A percentile compares a stretch with the other conserved stretches of the same genome.
Evolutionary conservation across 371 early-diverging fungal species (phyloP).

Genomic region (Agmasoma carcini): DNA sequence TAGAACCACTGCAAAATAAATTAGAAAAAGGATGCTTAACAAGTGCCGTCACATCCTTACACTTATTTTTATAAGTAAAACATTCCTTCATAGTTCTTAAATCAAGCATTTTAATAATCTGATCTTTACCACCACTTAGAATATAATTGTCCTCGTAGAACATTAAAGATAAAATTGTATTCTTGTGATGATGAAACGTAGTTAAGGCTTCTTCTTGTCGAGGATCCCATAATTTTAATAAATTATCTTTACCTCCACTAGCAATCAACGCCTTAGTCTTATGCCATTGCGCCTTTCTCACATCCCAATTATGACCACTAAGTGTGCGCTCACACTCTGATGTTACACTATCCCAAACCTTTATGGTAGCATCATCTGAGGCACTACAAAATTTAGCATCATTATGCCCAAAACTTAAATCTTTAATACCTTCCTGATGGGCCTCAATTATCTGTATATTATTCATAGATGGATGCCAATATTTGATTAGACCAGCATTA

Average conservation of each 20-base stretch:
- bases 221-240: constrained; percentile 96
- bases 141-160: constrained; percentile 94
- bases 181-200: constrained; percentile 86
- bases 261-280: constrained; percentile 79
- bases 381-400: constrained; percentile 88
- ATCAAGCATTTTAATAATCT: constrained; percentile 78
- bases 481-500: constrained; percentile 82
- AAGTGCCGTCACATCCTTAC: constrained; percentile 68
- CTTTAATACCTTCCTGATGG: constrained; percentile 80
- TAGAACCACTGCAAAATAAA: constrained; percentile 76
- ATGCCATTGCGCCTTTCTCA: constrained; percentile 94
- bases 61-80: constrained; percentile 71
- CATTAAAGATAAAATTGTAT: constrained; percentile 70
- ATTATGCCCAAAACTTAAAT: constrained; percentile 64
- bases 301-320: constrained; percentile 93
- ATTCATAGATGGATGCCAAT: constrained; percentile 96
- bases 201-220: constrained; percentile 68
- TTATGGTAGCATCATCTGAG: constrained; percentile 85
- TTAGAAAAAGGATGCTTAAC: constrained; percentile 83
- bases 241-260: constrained; percentile 89
- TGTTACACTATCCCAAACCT: constrained; percentile 82
- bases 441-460: constrained; percentile 77
- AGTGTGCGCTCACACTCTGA: constrained; percentile 62
- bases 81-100: constrained; percentile 82
- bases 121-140: constrained; percentile 79